These are phyloP conservation scores for Nothophoma quercina DNA, from an alignment of 2,329 filamentous ascomycete genomes.

Conservation along the genomic window DNA sequence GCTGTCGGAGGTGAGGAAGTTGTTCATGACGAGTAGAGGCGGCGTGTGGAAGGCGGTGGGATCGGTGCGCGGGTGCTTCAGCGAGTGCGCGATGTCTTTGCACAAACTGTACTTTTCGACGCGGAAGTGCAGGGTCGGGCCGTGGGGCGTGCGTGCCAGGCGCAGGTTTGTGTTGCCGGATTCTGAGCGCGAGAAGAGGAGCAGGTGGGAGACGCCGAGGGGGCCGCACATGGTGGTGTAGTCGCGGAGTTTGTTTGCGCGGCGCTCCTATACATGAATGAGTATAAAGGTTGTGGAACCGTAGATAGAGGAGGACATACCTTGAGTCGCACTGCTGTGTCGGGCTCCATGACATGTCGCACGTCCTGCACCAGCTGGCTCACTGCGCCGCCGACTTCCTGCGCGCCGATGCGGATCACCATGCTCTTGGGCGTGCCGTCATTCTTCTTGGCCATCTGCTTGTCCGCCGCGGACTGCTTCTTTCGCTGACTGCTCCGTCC, in stretches of 20 bases:
- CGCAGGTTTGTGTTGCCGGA: constrained; percentile 92
- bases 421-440: constrained; percentile 87
- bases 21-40: constrained; percentile 97
- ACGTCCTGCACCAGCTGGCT: constrained; percentile 93
- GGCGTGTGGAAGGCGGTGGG: constrained; percentile 82
- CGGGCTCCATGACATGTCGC: constrained; percentile 92
- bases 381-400: constrained; percentile 89
- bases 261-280: constrained; percentile 67
- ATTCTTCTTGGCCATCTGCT: constrained; percentile 60
- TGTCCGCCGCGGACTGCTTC: constrained; percentile 46
- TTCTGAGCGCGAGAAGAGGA: constrained; percentile 90
- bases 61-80: constrained; percentile 82
- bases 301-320: constrained; percentile 41
- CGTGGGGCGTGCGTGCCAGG: constrained; percentile 84
- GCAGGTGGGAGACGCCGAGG: constrained; percentile 87
- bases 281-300: background rate
- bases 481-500: constrained; percentile 38
- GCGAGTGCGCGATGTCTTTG: constrained; percentile 85
- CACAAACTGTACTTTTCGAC: constrained; percentile 94
- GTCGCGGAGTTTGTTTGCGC: constrained; percentile 86
- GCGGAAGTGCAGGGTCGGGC: constrained; percentile 91
- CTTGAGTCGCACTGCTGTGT: constrained; percentile 87
- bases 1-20: constrained; percentile 74
- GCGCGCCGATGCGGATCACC: constrained; percentile 96
- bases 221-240: constrained; percentile 96